Percentiles rank a stretch among this genome's conserved stretches.
These are phyloP conservation scores for Lycium barbarum DNA, from an alignment of 257 asterid genomes.

Conservation along the genomic window DNA sequence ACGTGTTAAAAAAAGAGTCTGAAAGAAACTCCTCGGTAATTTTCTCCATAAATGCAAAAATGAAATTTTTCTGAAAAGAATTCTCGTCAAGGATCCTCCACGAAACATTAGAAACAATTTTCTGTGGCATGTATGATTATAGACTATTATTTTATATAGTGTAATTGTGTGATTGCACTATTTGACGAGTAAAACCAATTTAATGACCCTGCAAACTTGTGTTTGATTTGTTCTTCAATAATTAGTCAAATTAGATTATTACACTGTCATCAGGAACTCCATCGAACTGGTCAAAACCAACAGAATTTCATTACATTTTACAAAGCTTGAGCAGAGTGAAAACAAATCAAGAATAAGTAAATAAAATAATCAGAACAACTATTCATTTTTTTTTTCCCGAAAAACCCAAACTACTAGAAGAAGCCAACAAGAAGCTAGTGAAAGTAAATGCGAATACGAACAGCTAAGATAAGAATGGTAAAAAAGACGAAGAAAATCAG, in stretches of 20 bases:
- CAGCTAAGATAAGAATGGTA: constrained; percentile 60
- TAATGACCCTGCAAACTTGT: no score
- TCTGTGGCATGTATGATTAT: no score
- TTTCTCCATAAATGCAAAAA: no score
- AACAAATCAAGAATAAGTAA: not conserved
- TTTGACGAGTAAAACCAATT: no score
- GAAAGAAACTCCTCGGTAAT: no score
- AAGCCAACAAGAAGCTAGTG: constrained; percentile 25
- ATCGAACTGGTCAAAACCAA: not conserved
- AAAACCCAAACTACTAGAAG: not conserved
- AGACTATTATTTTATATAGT: no score
- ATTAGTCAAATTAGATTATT: not conserved
- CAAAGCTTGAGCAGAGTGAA: not conserved
- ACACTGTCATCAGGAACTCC: not conserved
- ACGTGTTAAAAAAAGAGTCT: no score
- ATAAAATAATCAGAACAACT: not conserved
- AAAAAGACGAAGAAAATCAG: constrained; percentile 49
- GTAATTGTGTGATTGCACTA: no score
- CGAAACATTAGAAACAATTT: no score
- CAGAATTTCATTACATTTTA: not conserved
- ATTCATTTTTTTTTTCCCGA: no score
- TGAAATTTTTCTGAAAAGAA: no score
- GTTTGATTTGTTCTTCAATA: not conserved
- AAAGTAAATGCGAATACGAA: constrained; percentile 47
- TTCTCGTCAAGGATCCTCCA: no score